A percentile compares a stretch with the other conserved stretches of the same genome.
These are phyloP conservation scores for Monosporozyma solicola DNA, from an alignment of 805 yeast species.

Conservation along the genomic window DNA sequence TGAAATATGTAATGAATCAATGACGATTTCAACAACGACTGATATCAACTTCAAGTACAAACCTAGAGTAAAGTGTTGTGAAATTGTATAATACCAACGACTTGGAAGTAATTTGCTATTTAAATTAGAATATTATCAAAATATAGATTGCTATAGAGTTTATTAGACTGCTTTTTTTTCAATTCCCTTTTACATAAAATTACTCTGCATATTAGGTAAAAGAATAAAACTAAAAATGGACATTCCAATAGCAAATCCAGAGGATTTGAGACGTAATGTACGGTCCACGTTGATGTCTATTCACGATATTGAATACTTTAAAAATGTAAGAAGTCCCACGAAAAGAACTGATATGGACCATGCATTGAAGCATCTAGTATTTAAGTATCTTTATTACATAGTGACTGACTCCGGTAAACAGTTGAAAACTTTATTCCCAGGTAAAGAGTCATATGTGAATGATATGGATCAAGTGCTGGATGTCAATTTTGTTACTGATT, in stretches of 20 bases:
- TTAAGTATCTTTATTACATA: slow-evolving; percentile 27
- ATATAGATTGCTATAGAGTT: background rate
- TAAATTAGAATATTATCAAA: background rate
- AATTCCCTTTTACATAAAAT: background rate
- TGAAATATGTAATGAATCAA: background rate
- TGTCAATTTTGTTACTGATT: slow-evolving; percentile 7
- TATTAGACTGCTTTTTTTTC: background rate
- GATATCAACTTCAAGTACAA: background rate
- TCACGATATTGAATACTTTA: slow-evolving; percentile 15
- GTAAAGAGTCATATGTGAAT: slow-evolving; percentile 11
- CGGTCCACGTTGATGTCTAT: slow-evolving; percentile 12
- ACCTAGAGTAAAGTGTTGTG: background rate
- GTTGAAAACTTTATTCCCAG: slow-evolving; percentile 28
- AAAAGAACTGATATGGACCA: slow-evolving; percentile 25
- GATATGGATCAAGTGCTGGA: slow-evolving; percentile 14
- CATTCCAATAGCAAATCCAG: background rate
- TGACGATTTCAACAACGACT: background rate
- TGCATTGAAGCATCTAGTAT: slow-evolving; percentile 15
- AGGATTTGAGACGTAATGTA: background rate
- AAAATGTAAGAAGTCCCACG: slow-evolving; percentile 19
- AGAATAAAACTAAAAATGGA: background rate
- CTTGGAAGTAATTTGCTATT: background rate
- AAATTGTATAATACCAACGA: background rate
- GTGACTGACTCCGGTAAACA: slow-evolving; percentile 34
- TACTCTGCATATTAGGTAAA: background rate